Evolutionary conservation across 352 stramenopile species (phyloP).

Genomic region (Peronospora farinosa): DNA sequence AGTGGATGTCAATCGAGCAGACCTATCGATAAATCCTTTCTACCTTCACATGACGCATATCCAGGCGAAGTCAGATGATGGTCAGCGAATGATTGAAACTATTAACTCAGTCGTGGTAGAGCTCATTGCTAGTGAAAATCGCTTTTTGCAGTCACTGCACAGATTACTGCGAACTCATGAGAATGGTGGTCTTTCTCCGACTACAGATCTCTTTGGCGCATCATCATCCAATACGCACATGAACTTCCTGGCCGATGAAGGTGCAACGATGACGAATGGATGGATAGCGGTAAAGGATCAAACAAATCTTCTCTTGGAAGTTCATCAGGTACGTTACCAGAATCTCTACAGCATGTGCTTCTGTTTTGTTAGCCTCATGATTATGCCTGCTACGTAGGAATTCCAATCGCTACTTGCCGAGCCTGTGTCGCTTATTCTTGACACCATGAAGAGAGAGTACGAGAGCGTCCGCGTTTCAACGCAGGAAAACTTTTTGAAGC

Average conservation of each 20-base stretch:
- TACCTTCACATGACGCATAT: constrained; percentile 63
- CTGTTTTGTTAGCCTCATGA: constrained; percentile 1
- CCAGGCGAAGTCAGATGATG: constrained; percentile 61
- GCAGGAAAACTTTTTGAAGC: constrained; percentile 60
- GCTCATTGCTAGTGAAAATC: constrained; percentile 51
- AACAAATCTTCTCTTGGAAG: constrained; percentile 48
- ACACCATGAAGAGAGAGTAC: constrained; percentile 78
- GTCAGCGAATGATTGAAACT: constrained; percentile 46
- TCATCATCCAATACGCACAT: constrained; percentile 20
- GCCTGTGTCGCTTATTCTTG: constrained; percentile 60
- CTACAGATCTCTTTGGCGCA: constrained; percentile 41
- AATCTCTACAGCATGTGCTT: not conserved
- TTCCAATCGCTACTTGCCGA: constrained; percentile 71
- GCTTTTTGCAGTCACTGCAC: constrained; percentile 44
- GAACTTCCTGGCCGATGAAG: constrained; percentile 40
- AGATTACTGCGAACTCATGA: constrained; percentile 56
- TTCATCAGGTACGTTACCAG: constrained; percentile 40
- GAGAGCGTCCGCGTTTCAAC: constrained; percentile 45
- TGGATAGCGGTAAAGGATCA: constrained; percentile 62
- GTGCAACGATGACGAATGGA: constrained; percentile 42
- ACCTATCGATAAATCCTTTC: constrained; percentile 54
- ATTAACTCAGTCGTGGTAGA: constrained; percentile 51
- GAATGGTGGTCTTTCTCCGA: constrained; percentile 14
- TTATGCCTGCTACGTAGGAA: constrained; percentile 35
- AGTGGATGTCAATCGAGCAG: constrained; percentile 35